phyloP scores from a whole-genome alignment of 2,329 filamentous ascomycete species.

The Monilinia aucupariae region DNA sequence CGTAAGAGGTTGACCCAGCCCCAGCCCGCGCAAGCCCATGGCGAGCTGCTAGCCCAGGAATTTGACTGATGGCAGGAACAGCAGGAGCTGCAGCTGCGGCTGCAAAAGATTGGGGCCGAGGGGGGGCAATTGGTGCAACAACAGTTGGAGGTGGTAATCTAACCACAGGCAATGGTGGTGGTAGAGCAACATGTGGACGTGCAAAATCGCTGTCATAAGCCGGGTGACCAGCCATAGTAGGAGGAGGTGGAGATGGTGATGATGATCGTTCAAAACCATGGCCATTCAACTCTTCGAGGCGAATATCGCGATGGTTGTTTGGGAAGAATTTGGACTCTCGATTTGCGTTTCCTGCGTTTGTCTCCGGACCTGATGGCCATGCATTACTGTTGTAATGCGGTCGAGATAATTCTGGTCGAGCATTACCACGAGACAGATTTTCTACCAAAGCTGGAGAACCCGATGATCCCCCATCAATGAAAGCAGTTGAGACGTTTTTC shows the following conservation, averaged over 20 bases:
- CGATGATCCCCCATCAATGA: conserved; percentile 23
- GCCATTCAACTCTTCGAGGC: conserved; percentile 36
- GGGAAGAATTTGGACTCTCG: conserved; percentile 60
- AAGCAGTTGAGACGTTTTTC: conserved; percentile 23
- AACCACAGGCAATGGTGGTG: conserved; percentile 67
- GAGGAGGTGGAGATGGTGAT: conserved; percentile 67
- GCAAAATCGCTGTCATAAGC: conserved; percentile 62
- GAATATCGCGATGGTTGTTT: conserved; percentile 40
- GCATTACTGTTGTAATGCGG: conserved; percentile 31
- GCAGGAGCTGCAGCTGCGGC: conserved; percentile 36
- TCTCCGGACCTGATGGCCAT: conserved; percentile 30
- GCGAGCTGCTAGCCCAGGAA: conserved; percentile 20
- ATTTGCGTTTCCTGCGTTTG: conserved; percentile 40
- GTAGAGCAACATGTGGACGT: conserved; percentile 65
- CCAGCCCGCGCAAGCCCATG: conserved; percentile 39
- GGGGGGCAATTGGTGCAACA: conserved; percentile 41
- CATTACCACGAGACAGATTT: background rate
- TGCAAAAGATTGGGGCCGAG: conserved; percentile 42
- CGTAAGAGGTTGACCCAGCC: conserved; percentile 38
- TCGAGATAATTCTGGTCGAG: conserved; percentile 22
- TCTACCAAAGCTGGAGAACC: conserved; percentile 25
- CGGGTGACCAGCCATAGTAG: conserved; percentile 64
- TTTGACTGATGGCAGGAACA: conserved; percentile 20
- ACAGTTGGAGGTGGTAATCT: conserved; percentile 58
- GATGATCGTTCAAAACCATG: conserved; percentile 36